phyloP scores from a whole-genome alignment of 1,284 basidiomycete species.

The Testicularia cyperi region DNA sequence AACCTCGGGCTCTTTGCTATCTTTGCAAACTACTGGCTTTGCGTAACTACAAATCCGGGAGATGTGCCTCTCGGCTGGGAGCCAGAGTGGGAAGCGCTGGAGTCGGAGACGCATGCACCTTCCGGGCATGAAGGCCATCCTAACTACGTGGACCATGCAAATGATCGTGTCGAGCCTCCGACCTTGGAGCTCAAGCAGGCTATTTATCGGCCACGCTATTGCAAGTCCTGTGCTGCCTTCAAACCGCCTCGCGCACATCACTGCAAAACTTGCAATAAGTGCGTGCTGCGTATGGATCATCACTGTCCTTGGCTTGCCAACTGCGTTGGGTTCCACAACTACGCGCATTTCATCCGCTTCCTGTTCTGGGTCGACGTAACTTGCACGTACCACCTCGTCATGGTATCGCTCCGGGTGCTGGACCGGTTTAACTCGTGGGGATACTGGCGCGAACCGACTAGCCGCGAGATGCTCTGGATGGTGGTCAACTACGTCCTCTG shows the following conservation, averaged over 20 bases:
- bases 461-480: conserved; percentile 75
- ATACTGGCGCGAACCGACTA: conserved; percentile 70
- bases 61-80: conserved; percentile 46
- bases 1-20: conserved; percentile 67
- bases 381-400: conserved; percentile 62
- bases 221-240: conserved; percentile 42
- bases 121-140: too few species aligned
- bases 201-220: conserved; percentile 42
- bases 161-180: neutral
- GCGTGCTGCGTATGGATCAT: conserved; percentile 63
- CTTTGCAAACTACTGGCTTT: conserved; percentile 52
- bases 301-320: conserved; percentile 65
- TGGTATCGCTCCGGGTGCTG: conserved; percentile 37
- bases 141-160: neutral
- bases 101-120: too few species aligned
- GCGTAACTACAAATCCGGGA: conserved; percentile 45
- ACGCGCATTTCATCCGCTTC: conserved; percentile 60
- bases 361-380: conserved; percentile 78
- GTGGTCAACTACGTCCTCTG: conserved; percentile 84
- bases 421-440: conserved; percentile 43
- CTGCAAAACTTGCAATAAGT: conserved; percentile 57
- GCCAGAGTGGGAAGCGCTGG: conserved; percentile 41
- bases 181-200: conserved; percentile 25
- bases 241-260: conserved; percentile 60
- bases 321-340: conserved; percentile 61